phyloP scores from a whole-genome alignment of 1,284 basidiomycete genomes.

The Trametes versicolor region DNA sequence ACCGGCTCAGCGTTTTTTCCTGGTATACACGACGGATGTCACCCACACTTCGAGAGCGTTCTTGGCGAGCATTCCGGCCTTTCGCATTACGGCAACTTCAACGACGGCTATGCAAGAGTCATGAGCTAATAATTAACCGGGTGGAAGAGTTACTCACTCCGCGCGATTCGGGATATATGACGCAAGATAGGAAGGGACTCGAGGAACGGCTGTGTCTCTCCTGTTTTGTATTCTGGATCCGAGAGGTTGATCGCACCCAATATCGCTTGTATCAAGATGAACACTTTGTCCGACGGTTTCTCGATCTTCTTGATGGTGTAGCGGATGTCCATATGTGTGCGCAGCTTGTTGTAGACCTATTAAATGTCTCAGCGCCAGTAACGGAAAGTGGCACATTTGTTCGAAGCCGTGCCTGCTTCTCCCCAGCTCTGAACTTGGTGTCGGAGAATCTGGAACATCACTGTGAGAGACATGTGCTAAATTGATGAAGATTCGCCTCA shows the following conservation, averaged over 20 bases:
- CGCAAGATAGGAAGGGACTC: conserved; percentile 75
- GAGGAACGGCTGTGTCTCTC: conserved; percentile 75
- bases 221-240: conserved; percentile 68
- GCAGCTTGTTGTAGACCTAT: conserved; percentile 71
- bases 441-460: conserved; percentile 62
- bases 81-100: conserved; percentile 73
- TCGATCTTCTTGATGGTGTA: conserved; percentile 75
- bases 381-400: neutral
- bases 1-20: neutral
- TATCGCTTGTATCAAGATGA: conserved; percentile 83
- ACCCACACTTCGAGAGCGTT: conserved; percentile 76
- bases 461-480: neutral
- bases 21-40: neutral
- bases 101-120: conserved; percentile 61
- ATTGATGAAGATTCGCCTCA: conserved; percentile 42
- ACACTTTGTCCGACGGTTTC: conserved; percentile 74
- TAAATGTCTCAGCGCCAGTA: neutral
- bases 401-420: conserved; percentile 63
- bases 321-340: conserved; percentile 75
- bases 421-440: conserved; percentile 71
- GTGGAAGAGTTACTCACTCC: conserved; percentile 56
- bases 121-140: neutral
- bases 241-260: conserved; percentile 77
- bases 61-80: conserved; percentile 70
- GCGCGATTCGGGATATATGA: conserved; percentile 71